A percentile compares a stretch with the other conserved stretches of the same genome.
These are phyloP conservation scores for Tylopilus vinaceipallidus DNA, from an alignment of 768 basidiomycete species.

Conservation along the genomic window DNA sequence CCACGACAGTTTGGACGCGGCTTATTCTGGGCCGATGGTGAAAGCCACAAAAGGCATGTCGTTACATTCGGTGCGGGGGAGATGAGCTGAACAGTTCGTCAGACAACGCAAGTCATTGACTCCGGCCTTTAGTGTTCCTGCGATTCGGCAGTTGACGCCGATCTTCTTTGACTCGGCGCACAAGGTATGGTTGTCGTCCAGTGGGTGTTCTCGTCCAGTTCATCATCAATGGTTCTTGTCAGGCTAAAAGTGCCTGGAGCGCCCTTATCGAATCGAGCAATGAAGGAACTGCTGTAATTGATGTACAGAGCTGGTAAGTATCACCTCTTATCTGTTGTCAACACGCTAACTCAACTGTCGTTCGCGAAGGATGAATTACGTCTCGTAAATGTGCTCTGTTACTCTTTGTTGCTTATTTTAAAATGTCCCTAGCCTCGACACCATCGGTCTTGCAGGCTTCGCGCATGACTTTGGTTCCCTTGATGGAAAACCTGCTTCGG, in stretches of 20 bases:
- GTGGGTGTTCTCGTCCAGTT: too few relatives aligned
- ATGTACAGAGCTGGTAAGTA: constrained; percentile 36
- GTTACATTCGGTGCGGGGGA: not conserved
- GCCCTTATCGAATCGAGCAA: not conserved
- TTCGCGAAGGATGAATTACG: constrained; percentile 31
- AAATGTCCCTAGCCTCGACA: constrained; percentile 44
- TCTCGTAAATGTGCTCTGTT: constrained; percentile 27
- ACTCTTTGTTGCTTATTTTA: not conserved
- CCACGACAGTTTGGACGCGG: constrained; percentile 27
- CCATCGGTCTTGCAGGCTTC: constrained; percentile 60
- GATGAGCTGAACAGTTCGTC: not conserved
- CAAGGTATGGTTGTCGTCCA: too few relatives aligned
- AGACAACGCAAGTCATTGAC: too few relatives aligned
- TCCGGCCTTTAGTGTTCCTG: too few relatives aligned
- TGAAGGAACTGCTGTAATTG: constrained; percentile 27
- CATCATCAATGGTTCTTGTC: too few relatives aligned
- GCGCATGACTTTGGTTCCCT: constrained; percentile 57
- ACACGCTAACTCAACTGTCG: not conserved
- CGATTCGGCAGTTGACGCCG: too few relatives aligned
- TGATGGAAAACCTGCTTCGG: constrained; percentile 44
- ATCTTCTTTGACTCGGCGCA: too few relatives aligned
- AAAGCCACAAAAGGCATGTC: constrained; percentile 42
- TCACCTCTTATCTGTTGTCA: too few relatives aligned
- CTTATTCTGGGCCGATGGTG: constrained; percentile 34
- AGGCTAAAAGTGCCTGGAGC: too few relatives aligned